A percentile compares a stretch with the other conserved stretches of the same genome.
Conservation (phyloP, 1,139 yeast species). For the Ashbya aceris region DNA sequence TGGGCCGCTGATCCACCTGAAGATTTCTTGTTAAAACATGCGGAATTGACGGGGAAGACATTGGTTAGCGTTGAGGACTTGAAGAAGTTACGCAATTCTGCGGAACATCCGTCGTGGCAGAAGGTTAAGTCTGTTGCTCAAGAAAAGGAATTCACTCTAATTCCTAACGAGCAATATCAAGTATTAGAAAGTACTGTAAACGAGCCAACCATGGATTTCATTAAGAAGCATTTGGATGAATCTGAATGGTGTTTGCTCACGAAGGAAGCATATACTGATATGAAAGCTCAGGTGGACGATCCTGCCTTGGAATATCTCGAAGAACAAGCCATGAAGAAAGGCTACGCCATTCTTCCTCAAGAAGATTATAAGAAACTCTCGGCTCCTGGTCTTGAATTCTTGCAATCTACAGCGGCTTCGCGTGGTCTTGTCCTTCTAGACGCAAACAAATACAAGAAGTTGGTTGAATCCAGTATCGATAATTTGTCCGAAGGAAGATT, state of each 20-base stretch:
- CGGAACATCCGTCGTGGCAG: slow-evolving; percentile 21
- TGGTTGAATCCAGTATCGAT: slow-evolving; percentile 11
- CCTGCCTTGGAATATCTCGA: slow-evolving; percentile 1
- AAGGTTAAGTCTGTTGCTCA: background rate
- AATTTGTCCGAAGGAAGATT: slow-evolving; percentile 19
- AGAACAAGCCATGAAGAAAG: background rate
- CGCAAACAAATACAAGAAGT: slow-evolving; percentile 9
- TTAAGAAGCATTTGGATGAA: slow-evolving; percentile 13
- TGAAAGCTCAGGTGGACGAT: background rate
- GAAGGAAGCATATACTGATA: slow-evolving; percentile 3
- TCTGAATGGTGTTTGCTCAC: background rate
- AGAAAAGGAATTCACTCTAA: background rate
- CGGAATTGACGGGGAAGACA: slow-evolving; percentile 8
- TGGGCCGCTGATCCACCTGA: slow-evolving; percentile 8
- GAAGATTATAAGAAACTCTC: too few relatives aligned
- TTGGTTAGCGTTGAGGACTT: slow-evolving; percentile 6
- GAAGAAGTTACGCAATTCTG: slow-evolving; percentile 3
- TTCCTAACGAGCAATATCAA: background rate
- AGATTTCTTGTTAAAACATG: slow-evolving; percentile 10
- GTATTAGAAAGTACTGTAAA: slow-evolving; percentile 12
- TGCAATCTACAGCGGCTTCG: background rate
- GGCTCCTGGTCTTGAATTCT: background rate
- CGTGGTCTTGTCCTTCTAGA: slow-evolving; percentile 12
- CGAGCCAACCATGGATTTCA: slow-evolving; percentile 20
- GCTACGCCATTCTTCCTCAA: background rate